Percentiles rank a stretch among this genome's conserved stretches.
Evolutionary conservation across 768 basidiomycete species (phyloP).

Genomic region (Mycena rosella): DNA sequence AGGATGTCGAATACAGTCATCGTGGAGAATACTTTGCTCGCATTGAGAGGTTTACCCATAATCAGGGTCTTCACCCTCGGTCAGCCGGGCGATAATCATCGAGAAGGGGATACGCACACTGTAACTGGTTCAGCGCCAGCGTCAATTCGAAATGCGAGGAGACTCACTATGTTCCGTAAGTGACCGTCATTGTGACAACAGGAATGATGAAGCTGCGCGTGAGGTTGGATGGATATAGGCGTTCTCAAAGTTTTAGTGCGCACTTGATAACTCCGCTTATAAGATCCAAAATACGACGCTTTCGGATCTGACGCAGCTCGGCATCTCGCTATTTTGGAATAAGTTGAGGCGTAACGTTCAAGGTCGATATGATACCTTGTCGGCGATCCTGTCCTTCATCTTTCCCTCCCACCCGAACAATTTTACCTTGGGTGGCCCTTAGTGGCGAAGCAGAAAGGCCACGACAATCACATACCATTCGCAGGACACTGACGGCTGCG

Average conservation of each 20-base stretch:
- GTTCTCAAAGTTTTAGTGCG: background rate
- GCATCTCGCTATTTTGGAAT: constrained; percentile 49
- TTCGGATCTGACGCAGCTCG: constrained; percentile 58
- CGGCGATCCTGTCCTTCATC: constrained; percentile 64
- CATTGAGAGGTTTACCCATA: constrained; percentile 54
- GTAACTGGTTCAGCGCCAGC: constrained; percentile 52
- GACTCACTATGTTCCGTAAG: constrained; percentile 56
- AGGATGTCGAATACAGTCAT: constrained; percentile 74
- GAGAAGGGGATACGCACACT: background rate
- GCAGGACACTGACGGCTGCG: constrained; percentile 67
- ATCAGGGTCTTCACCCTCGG: constrained; percentile 46
- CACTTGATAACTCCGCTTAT: constrained; percentile 50
- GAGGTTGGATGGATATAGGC: constrained; percentile 43
- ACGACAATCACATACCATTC: constrained; percentile 69
- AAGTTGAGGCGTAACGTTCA: constrained; percentile 42
- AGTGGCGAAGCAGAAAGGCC: constrained; percentile 1
- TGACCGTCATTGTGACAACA: constrained; percentile 60
- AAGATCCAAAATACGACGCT: constrained; percentile 54
- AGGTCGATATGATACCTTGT: constrained; percentile 45
- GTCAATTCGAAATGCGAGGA: background rate
- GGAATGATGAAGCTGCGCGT: constrained; percentile 47
- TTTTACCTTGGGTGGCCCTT: constrained; percentile 17
- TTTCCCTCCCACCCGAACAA: constrained; percentile 77
- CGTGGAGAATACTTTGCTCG: constrained; percentile 60
- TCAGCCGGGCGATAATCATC: background rate